Base-by-base conservation (phyloP, 495 filamentous ascomycete genomes). In the Oidiodendron maius region DNA sequence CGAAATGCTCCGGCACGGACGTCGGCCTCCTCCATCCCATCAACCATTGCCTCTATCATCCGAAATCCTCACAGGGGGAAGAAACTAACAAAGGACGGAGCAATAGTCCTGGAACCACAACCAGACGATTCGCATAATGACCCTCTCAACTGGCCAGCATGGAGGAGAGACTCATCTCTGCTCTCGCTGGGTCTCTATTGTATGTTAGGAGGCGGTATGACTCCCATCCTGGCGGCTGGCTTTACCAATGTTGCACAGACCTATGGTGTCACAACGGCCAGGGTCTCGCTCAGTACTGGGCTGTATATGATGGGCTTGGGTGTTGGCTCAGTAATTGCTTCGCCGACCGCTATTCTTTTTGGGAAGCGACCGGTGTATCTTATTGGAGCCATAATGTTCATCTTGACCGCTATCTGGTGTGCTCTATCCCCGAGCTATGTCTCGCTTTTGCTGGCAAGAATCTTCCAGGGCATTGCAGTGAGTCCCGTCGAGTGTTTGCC, bases 261-360 rank as follows among this genome's bases (percentile, higher is more conserved):
- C 2, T 96, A 87, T 58, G 52, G 75, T 48, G 82, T 96, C 12
- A 72, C 78, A 4, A 81, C 86, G 12, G 74, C 88, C 23, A 63
- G 76, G 51, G 91, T 96, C 26, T 85, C 93, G 1, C 79, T 93
- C 36, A 96, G 93, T 1, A 96, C 93, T 1, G 93, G 93, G 0
- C 66, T 98, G 12, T 96, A 89, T 63, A 98, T 98, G 93, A 71
- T 95, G 78, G 93, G 93, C 2, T 71, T 96, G 18, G 93, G 91
- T 2, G 48, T 96, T 1, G 91, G 91, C 4, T 89, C 81, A 16
- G 78, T 95, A 11, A 58, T 96, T 38, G 81, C 84, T 58, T 91
- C 86, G 3, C 93, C 93, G 3, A 96, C 93, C 0, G 93, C 93
- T 9, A 96, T 96, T 50, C 62, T 96, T 0, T 95, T 68, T 51